phyloP scores from a whole-genome alignment of 1,139 yeast genomes.

The Yamadazyma atlantica region DNA sequence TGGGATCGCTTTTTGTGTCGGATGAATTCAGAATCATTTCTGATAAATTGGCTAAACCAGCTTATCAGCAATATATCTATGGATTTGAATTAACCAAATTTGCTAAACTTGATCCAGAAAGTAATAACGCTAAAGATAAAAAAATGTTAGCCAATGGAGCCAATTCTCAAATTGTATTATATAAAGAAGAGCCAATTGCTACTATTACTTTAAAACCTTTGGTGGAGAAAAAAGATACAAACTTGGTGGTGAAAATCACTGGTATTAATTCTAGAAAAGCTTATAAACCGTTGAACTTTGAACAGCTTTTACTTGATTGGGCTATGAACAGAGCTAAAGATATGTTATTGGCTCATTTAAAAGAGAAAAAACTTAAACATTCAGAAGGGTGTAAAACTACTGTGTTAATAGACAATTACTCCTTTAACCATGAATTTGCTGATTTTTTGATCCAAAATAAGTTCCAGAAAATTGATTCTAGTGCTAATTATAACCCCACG shows the following conservation, averaged over 20 bases:
- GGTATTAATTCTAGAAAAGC: constrained; percentile 67
- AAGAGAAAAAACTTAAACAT: constrained; percentile 20
- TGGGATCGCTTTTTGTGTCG: constrained; percentile 28
- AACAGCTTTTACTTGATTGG: constrained; percentile 62
- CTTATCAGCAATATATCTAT: constrained; percentile 44
- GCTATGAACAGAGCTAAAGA: constrained; percentile 50
- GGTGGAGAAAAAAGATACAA: constrained; percentile 33
- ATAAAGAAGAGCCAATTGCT: constrained; percentile 70
- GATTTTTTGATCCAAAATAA: constrained; percentile 28
- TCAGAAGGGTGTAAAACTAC: constrained; percentile 35
- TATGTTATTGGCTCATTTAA: constrained; percentile 32
- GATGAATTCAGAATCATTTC: constrained; percentile 51
- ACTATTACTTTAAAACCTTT: constrained; percentile 44
- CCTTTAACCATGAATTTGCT: constrained; percentile 47
- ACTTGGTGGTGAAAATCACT: constrained; percentile 49
- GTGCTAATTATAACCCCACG: constrained; percentile 32
- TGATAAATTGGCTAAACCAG: constrained; percentile 31
- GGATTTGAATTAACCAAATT: constrained; percentile 54
- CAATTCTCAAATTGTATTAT: constrained; percentile 55
- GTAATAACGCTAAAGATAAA: constrained; percentile 26
- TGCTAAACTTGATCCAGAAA: constrained; percentile 26
- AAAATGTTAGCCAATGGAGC: constrained; percentile 32
- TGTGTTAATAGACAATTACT: constrained; percentile 43
- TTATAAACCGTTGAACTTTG: constrained; percentile 60
- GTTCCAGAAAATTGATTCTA: constrained; percentile 23